phyloP scores from a whole-genome alignment of 1,284 basidiomycete genomes.

The Chondrostereum purpureum region DNA sequence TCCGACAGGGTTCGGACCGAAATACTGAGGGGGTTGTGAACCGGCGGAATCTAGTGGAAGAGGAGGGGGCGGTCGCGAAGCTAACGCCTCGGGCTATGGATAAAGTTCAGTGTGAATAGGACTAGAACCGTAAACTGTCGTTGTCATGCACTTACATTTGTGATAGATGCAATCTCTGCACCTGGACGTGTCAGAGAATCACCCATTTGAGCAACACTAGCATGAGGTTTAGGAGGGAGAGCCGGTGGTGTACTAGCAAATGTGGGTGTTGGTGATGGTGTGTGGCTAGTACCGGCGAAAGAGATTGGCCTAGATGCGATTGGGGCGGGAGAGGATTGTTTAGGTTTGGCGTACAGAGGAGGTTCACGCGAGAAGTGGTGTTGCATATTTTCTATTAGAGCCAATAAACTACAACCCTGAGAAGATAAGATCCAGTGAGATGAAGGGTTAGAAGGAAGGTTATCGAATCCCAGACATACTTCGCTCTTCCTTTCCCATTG shows the following conservation, averaged over 20 bases:
- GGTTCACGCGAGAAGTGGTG: conserved; percentile 80
- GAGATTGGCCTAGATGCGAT: too few species aligned
- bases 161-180: too few species aligned
- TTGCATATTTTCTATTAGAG: conserved; percentile 68
- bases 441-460: conserved; percentile 15
- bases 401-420: conserved; percentile 64
- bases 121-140: too few species aligned
- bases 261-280: conserved; percentile 9
- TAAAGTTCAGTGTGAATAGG: conserved; percentile 12
- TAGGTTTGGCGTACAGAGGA: conserved; percentile 87
- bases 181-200: too few species aligned
- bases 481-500: conserved; percentile 83
- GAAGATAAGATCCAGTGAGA: conserved; percentile 14
- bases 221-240: conserved; percentile 10
- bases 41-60: conserved; percentile 1
- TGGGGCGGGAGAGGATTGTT: conserved; percentile 17
- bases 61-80: conserved; percentile 2
- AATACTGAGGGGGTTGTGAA: conserved; percentile 6
- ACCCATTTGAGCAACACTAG: too few species aligned
- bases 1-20: background rate
- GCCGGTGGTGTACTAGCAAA: conserved; percentile 12
- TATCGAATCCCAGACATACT: conserved; percentile 38
- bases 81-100: conserved; percentile 7
- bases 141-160: too few species aligned
- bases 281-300: too few species aligned